Base-by-base conservation (phyloP, 2,329 filamentous ascomycete species). In the Cercospora citrullina region DNA sequence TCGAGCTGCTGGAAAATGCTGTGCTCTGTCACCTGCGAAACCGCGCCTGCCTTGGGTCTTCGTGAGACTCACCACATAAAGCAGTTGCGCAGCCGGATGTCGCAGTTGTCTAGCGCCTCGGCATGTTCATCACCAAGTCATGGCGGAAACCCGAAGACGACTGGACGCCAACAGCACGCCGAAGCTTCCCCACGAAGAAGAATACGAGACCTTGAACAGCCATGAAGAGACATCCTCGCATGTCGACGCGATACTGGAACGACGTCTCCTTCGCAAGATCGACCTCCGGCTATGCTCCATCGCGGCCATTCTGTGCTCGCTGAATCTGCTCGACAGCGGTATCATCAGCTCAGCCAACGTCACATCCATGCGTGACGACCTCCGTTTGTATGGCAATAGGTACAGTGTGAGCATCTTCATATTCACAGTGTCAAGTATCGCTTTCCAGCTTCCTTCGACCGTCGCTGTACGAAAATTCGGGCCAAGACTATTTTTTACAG, bases 331-430 rank as follows among this genome's bases (percentile, higher is more conserved):
- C 14, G 90, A 92, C 79, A 87, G 86, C 60, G 89, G 89, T 48
- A 89, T 92, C 72, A 88, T 92, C 66, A 89, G 87, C 1, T 89
- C 86, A 6, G 90, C 89, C 0, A 88, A 88, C 1, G 89, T 91
- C 9, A 91, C 90, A 0, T 88, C 84, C 28, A 90, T 91, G 87
- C 83, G 88, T 58, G 75, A 80, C 10, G 89, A 92, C 74, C 81
- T 92, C 51, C 84, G 85, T 16, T 81, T 92, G 12, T 84, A 87
- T 9, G 89, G 89, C 23, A 87, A 89, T 70, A 83, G 89, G 45
- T 92, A 90, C 72, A 90, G 87, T 1, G 85, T 91, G 4, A 85
- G 88, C 23, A 91, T 92, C 66, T 90, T 91, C 80, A 90, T 91
- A 76, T 91, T 91, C 78, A 91, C 89, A 9, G 84, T 91, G 65